These are phyloP conservation scores for Moelleriella libera DNA, from an alignment of 2,329 filamentous ascomycete species.

Conservation along the genomic window DNA sequence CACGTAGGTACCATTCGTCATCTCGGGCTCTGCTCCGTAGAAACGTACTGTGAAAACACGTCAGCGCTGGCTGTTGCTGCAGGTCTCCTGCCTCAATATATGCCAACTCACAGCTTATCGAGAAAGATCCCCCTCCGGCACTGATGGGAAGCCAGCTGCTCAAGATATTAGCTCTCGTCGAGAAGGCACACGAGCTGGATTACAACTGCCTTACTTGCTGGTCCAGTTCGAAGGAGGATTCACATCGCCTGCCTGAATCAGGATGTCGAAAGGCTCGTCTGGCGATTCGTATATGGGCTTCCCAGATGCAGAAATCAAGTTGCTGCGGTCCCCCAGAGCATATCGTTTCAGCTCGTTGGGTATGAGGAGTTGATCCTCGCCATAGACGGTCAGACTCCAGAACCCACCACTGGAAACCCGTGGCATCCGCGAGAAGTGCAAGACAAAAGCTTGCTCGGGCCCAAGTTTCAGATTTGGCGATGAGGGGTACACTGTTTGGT, in stretches of 20 bases:
- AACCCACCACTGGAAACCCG: conserved; percentile 6
- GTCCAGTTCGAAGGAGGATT: conserved; percentile 13
- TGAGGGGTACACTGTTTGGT: background rate
- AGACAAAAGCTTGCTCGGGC: conserved; percentile 2
- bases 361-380: conserved; percentile 10
- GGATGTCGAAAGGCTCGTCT: conserved; percentile 10
- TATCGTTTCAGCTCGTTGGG: conserved; percentile 10
- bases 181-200: background rate
- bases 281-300: conserved; percentile 2
- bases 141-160: background rate
- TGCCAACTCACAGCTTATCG: background rate
- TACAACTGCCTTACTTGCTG: conserved; percentile 2
- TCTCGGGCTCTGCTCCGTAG: background rate
- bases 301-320: conserved; percentile 13
- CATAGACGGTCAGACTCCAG: conserved; percentile 14
- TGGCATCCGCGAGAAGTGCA: conserved; percentile 6
- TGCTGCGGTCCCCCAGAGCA: conserved; percentile 11
- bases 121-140: background rate
- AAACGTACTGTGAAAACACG: background rate
- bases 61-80: background rate
- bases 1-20: background rate
- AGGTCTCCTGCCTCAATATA: background rate
- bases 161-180: background rate
- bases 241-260: conserved; percentile 12
- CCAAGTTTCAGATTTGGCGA: background rate